Evolutionary conservation across 305 asterid genomes (phyloP).

Genomic region (Nicotiana rustica): DNA sequence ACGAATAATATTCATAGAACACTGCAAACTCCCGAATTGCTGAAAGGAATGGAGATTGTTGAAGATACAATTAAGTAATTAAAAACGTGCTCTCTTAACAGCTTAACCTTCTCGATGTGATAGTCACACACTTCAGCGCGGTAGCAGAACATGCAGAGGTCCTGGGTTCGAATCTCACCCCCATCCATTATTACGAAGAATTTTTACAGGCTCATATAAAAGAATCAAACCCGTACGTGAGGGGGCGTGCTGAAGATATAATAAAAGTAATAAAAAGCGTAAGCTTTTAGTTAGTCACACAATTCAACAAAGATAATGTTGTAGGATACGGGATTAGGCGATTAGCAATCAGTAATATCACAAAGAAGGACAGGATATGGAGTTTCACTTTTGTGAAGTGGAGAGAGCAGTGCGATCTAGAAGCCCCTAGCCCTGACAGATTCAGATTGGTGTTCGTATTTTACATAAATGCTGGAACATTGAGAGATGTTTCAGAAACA

Average conservation of each 20-base stretch:
- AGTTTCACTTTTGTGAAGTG: background rate
- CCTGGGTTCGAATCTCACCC: too few relatives aligned
- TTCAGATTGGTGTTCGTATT: conserved; percentile 9
- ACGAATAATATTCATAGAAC: background rate
- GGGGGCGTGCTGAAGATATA: too few relatives aligned
- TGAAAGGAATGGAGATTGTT: background rate
- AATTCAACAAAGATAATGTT: background rate
- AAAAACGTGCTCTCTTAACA: too few relatives aligned
- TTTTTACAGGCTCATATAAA: too few relatives aligned
- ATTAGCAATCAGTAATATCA: background rate
- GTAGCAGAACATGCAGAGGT: too few relatives aligned
- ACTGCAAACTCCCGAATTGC: background rate
- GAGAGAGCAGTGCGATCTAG: background rate
- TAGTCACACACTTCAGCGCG: too few relatives aligned
- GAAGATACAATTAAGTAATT: too few relatives aligned
- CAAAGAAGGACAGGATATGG: conserved; percentile 1
- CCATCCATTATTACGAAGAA: too few relatives aligned
- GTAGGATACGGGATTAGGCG: background rate
- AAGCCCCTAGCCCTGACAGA: conserved; percentile 19
- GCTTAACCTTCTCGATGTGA: too few relatives aligned
- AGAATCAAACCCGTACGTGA: too few relatives aligned
- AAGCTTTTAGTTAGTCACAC: too few relatives aligned
- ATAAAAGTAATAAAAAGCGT: too few relatives aligned
- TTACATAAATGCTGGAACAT: conserved; percentile 21
- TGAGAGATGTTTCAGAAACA: background rate